phyloP scores from a whole-genome alignment of 345 rosid genomes.

The Balakata baccata region DNA sequence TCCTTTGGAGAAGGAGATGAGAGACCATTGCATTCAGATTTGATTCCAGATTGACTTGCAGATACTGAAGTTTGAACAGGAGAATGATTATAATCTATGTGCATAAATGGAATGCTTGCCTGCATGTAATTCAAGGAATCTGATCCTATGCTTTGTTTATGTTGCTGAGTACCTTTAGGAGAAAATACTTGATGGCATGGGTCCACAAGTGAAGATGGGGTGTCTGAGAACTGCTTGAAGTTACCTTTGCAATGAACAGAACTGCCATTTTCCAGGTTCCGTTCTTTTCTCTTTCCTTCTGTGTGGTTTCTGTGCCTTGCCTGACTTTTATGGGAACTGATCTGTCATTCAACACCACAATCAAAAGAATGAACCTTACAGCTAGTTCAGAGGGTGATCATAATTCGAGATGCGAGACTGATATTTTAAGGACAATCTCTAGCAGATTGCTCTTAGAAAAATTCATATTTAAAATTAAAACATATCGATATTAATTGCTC shows the following conservation, averaged over 20 bases:
- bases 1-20: slow-evolving; percentile 45
- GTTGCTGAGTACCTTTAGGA: slow-evolving; percentile 26
- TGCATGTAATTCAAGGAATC: slow-evolving; percentile 32
- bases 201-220: slow-evolving; percentile 25
- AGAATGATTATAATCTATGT: slow-evolving; percentile 33
- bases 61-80: slow-evolving; percentile 49
- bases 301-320: slow-evolving; percentile 33
- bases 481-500: not conserved
- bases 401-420: not conserved
- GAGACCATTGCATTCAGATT: slow-evolving; percentile 45
- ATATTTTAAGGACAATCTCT: not conserved
- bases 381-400: not conserved
- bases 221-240: slow-evolving; percentile 34
- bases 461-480: not conserved
- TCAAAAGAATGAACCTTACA: not conserved
- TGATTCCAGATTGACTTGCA: slow-evolving; percentile 46
- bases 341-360: slow-evolving; percentile 38
- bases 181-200: slow-evolving; percentile 30
- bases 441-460: not conserved
- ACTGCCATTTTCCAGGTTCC: slow-evolving; percentile 40
- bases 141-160: slow-evolving; percentile 23
- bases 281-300: slow-evolving; percentile 43
- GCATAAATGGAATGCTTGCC: slow-evolving; percentile 22
- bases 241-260: slow-evolving; percentile 34
- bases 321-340: slow-evolving; percentile 41